Conservation (phyloP, 1,284 basidiomycete species). For the Apiotrichum gamsii region DNA sequence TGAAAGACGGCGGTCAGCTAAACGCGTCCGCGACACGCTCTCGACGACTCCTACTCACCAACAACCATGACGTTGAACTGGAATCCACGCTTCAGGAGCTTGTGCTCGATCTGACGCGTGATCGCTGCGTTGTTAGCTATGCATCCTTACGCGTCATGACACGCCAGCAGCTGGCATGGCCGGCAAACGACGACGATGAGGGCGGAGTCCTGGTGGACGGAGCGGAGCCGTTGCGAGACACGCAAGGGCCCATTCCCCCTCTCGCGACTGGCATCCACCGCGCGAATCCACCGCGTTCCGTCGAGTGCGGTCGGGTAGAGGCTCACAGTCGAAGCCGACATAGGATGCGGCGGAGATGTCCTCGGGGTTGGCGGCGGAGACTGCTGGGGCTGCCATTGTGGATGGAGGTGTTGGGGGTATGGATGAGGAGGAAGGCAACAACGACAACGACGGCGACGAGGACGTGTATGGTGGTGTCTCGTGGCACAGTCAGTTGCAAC, state of each 20-base stretch:
- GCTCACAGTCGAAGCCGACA: constrained; percentile 77
- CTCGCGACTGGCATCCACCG: no score
- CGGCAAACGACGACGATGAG: neutral
- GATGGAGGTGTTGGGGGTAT: no score
- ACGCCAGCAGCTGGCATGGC: no score
- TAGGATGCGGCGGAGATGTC: constrained; percentile 83
- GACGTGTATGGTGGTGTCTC: no score
- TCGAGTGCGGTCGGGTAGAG: no score
- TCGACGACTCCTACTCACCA: constrained; percentile 58
- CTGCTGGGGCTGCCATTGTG: constrained; percentile 27
- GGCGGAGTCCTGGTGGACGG: no score
- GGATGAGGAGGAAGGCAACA: neutral
- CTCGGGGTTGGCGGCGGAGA: constrained; percentile 21
- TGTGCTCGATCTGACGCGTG: constrained; percentile 97
- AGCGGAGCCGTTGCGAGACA: no score
- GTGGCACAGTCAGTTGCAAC: no score
- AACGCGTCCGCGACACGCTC: neutral
- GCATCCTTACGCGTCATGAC: no score
- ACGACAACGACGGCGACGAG: no score
- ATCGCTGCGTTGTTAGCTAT: constrained; percentile 53
- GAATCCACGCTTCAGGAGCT: constrained; percentile 97
- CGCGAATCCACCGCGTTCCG: no score
- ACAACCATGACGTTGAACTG: constrained; percentile 97
- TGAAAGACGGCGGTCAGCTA: constrained; percentile 33
- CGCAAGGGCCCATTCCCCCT: no score